Conservation (phyloP, 2,329 filamentous ascomycete species). For the Onygenales sp. region DNA sequence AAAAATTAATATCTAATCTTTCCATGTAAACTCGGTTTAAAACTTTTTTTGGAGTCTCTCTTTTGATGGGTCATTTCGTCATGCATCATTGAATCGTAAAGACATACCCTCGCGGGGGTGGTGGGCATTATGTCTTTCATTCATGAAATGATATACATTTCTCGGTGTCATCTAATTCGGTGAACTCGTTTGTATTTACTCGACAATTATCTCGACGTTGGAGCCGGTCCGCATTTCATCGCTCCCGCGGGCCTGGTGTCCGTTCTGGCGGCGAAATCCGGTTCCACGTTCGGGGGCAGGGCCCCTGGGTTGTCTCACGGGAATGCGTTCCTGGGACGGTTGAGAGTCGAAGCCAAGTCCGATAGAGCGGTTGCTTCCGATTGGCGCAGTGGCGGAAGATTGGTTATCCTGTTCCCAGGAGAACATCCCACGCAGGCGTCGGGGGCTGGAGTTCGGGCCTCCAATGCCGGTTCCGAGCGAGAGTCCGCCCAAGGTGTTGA, state of each 20-base stretch:
- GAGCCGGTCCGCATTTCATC: slow-evolving; percentile 54
- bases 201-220: slow-evolving; percentile 54
- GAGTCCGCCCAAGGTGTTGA: slow-evolving; percentile 55
- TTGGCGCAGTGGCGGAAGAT: slow-evolving; percentile 43
- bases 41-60: slow-evolving; percentile 21
- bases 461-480: slow-evolving; percentile 43
- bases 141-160: slow-evolving; percentile 14
- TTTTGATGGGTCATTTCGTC: slow-evolving; percentile 31
- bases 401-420: slow-evolving; percentile 50
- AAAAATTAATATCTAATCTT: slow-evolving; percentile 32
- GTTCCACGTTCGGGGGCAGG: slow-evolving; percentile 51
- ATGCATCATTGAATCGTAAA: slow-evolving; percentile 41
- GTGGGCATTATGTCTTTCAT: slow-evolving; percentile 7
- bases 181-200: slow-evolving; percentile 31
- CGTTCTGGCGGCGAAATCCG: slow-evolving; percentile 51
- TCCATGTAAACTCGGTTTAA: slow-evolving; percentile 28
- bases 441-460: slow-evolving; percentile 44
- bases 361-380: slow-evolving; percentile 56
- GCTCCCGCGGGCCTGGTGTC: slow-evolving; percentile 52
- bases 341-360: slow-evolving; percentile 50
- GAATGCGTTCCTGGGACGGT: slow-evolving; percentile 41
- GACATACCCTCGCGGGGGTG: slow-evolving; percentile 23
- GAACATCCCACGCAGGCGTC: slow-evolving; percentile 50
- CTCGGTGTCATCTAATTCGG: slow-evolving; percentile 14
- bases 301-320: slow-evolving; percentile 53